Evolutionary conservation across 352 stramenopile species (phyloP), one percentile per base, ranked within the genome.

Genomic region (Phytophthora brassicae): DNA sequence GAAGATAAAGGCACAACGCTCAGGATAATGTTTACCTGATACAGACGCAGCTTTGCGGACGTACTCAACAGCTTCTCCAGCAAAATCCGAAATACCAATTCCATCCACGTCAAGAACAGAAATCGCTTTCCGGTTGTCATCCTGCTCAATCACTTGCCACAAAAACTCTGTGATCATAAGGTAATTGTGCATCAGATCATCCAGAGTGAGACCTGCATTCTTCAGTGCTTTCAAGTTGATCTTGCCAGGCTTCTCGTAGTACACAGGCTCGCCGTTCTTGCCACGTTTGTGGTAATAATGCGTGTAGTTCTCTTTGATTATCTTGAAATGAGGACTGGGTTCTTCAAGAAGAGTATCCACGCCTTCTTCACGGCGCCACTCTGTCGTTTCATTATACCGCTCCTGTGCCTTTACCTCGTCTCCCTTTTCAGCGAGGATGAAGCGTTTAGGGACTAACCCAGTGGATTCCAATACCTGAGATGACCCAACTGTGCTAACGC

Each of bases 1-100:
- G 20, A 98, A 90, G 47, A 97, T 98, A 64, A 94, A 96, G 56
- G 94, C 88, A 35, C 88, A 96, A 17, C 95, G 82, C 66, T 97
- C 88, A 1, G 95, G 95, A 69, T 97, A 98, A 70, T 98, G 92
- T 42, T 83, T 83, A 24, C 89, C 89, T 39, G 96, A 97, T 28
- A 97, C 71, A 0, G 68, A 72, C 4, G 84, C 70, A 4, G 80
- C 77, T 54, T 90, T 89, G 46, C 79, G 80, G 53, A 96, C 79
- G 57, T 93, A 96, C 45, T 96, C 87, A 35, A 96, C 80, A 19
- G 84, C 86, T 41, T 96, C 87, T 20, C 87, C 87, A n/a, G 75
- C 85, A 64, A 96, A 92, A 51, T 96, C 87, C 13, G 79, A 84
- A 31, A 96, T 70, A 7, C 87, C 82, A 28, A 96, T 94, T 26